phyloP scores from a whole-genome alignment of 2,329 filamentous ascomycete species.

The Cladorrhinum sp. region DNA sequence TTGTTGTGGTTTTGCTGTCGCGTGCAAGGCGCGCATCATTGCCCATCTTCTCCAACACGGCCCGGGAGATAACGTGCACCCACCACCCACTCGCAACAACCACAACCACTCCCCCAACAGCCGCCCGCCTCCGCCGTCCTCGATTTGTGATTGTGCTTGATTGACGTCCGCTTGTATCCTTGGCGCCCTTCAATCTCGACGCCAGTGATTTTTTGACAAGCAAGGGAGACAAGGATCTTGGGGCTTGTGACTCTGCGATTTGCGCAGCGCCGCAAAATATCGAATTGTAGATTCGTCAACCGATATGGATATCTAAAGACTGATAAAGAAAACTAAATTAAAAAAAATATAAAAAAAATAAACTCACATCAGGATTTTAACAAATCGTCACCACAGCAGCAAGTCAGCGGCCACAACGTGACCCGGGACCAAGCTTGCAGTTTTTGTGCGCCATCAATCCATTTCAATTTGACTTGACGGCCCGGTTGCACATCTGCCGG shows the following conservation, averaged over 20 bases:
- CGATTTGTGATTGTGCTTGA: conserved; percentile 7
- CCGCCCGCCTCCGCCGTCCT: not conserved
- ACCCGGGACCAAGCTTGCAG: conserved; percentile 1
- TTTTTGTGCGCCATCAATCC: not conserved
- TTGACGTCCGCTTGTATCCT: conserved; percentile 5
- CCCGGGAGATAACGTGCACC: not conserved
- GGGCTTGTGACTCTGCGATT: not conserved
- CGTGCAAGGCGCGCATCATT: not conserved
- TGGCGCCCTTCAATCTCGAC: conserved; percentile 2
- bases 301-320: not conserved
- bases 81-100: not conserved
- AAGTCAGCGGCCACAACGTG: conserved; percentile 3
- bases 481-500: not conserved
- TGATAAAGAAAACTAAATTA: too few relatives aligned
- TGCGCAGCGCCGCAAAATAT: not conserved
- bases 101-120: not conserved
- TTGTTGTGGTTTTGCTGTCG: not conserved
- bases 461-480: conserved; percentile 3
- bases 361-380: too few relatives aligned
- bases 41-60: not conserved
- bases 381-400: not conserved
- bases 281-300: not conserved
- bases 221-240: not conserved
- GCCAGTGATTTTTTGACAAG: conserved; percentile 6
- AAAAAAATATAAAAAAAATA: too few relatives aligned